Base-by-base conservation (phyloP, 441 rosid genomes). In the Mallotus repandus region DNA sequence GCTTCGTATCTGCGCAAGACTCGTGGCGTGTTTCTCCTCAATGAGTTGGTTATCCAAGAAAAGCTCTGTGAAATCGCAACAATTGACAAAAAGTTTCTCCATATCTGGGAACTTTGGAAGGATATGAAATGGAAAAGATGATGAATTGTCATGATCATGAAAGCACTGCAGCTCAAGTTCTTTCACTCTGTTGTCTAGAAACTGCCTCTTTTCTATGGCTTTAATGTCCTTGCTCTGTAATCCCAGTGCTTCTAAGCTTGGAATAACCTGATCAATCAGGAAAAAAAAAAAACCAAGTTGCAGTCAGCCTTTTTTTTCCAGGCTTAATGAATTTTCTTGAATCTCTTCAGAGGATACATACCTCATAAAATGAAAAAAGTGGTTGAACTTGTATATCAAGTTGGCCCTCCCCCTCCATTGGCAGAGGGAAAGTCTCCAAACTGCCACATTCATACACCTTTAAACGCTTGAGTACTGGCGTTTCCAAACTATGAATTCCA, bases 71-170 rank as follows among this genome's bases (percentile, higher is more conserved):
- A 72, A 81, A 45, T 29, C 12, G 48, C 70, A 45, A 41, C 66
- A 18, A 16, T 25, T 38, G 7, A 81, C 52, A 60, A 29, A 0
- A 60, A 81, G 71, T 22, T 53, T 69, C 63, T 81, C 71, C 18
- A 78, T 59, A 38, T 60, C 55, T 15, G 21, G 50, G 15, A 81
- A 70, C n/a, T 54, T 78, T 9, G 72, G 59, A 68, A 81, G 71
- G 59, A 78, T 67, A 56, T 63, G 49, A 16, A 63, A 49, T 1
- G 81, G 84, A 10, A 68, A 58, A 65, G 11, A 64, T 13, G 73
- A 62, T 16, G 71, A 38, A 38, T 5, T 1, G 41, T 38, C 6
- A 38, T 38, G 74, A 32, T 53, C 66, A 61, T 57, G 63, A 49
- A 65, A 77, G 61, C 81, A 67, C 18, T 58, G 48, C 49, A 77